Conservation (phyloP, 139 green algal species). For the Coelastrella sp. region DNA sequence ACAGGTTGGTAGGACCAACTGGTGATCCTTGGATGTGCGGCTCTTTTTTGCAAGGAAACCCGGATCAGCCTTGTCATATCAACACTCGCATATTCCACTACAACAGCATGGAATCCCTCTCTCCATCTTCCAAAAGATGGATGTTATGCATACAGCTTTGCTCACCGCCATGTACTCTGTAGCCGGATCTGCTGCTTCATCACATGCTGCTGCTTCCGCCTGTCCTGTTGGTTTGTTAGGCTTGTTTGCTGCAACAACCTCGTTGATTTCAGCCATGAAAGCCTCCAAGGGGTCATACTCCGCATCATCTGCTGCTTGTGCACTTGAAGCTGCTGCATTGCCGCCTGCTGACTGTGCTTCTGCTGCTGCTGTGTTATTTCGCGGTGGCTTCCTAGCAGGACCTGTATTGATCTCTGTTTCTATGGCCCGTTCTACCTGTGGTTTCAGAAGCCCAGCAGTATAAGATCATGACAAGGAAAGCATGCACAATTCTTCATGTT, state of each 20-base stretch:
- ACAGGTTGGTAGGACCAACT: too few relatives aligned
- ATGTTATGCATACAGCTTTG: not conserved
- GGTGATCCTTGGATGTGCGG: too few relatives aligned
- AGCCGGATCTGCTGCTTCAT: conserved; percentile 63
- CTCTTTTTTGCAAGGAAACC: too few relatives aligned
- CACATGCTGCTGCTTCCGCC: conserved; percentile 48
- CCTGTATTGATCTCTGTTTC: conserved; percentile 82
- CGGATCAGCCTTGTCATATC: not conserved
- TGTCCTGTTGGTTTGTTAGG: conserved; percentile 18
- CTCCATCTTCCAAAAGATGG: too few relatives aligned
- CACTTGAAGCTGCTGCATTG: not conserved
- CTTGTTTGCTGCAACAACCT: conserved; percentile 62
- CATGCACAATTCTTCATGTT: too few relatives aligned
- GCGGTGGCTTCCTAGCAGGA: conserved; percentile 48
- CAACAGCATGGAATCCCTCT: not conserved
- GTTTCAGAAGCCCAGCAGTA: not conserved
- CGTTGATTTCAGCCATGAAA: conserved; percentile 86
- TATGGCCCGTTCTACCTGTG: conserved; percentile 66
- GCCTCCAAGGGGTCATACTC: conserved; percentile 87
- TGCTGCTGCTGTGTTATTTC: not conserved
- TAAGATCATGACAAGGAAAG: too few relatives aligned
- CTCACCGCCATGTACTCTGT: conserved; percentile 65
- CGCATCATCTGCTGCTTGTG: conserved; percentile 39
- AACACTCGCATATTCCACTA: not conserved
- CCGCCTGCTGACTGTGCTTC: conserved; percentile 1